A percentile compares a stretch with the other conserved stretches of the same genome.
phyloP scores from a whole-genome alignment of 768 basidiomycete genomes.

The Paxillus involutus region DNA sequence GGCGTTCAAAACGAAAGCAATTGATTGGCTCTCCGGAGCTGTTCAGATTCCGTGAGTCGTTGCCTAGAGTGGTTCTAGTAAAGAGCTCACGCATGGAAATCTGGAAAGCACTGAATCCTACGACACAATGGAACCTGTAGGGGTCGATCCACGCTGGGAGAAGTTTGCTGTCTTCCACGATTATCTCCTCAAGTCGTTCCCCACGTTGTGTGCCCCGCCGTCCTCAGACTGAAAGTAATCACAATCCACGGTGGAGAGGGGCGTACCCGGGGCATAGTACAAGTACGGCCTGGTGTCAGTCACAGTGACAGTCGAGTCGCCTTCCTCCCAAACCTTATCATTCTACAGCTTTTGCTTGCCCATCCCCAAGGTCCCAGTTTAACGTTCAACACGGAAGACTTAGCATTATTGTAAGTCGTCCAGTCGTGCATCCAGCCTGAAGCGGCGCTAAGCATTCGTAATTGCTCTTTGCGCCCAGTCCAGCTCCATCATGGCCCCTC shows the following conservation, averaged over 20 bases:
- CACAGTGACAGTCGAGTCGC: too few species aligned
- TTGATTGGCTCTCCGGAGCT: conserved; percentile 39
- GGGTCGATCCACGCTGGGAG: conserved; percentile 54
- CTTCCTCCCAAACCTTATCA: background rate
- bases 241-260: too few species aligned
- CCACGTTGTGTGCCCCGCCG: conserved; percentile 15
- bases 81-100: conserved; percentile 4
- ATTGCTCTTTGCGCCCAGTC: background rate
- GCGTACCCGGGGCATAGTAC: too few species aligned
- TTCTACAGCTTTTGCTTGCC: background rate
- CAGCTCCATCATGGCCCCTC: background rate
- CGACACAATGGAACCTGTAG: conserved; percentile 48
- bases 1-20: conserved; percentile 33
- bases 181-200: conserved; percentile 58
- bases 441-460: too few species aligned
- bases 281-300: too few species aligned
- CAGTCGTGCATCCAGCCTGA: background rate
- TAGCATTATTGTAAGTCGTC: background rate
- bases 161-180: conserved; percentile 53
- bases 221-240: too few species aligned
- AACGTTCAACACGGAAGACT: background rate
- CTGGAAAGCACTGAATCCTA: conserved; percentile 48
- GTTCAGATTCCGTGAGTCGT: conserved; percentile 41
- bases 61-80: background rate
- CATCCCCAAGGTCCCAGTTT: background rate